Conservation (phyloP, 768 basidiomycete genomes). For the Lenzites betulinus region DNA sequence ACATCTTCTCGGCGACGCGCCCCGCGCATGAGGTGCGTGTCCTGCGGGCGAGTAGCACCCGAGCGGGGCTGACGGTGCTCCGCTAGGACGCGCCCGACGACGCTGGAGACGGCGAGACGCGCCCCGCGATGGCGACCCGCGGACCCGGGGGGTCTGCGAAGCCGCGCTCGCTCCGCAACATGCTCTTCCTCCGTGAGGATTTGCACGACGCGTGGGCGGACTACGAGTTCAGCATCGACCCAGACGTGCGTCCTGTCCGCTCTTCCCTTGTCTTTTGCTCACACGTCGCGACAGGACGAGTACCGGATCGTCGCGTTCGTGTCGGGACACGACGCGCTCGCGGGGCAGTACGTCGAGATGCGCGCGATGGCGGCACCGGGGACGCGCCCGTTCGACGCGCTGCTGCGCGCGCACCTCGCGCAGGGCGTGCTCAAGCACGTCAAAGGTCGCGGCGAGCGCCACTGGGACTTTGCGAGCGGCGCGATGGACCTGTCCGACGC, state of each 20-base stretch:
- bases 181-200: slow-evolving; percentile 31
- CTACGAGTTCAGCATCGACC: slow-evolving; percentile 32
- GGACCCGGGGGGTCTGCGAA: too few relatives aligned
- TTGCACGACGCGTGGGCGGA: slow-evolving; percentile 30
- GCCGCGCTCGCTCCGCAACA: slow-evolving; percentile 18
- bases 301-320: slow-evolving; percentile 36
- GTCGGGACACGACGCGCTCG: slow-evolving; percentile 30
- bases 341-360: slow-evolving; percentile 28
- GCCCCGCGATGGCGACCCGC: too few relatives aligned
- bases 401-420: slow-evolving; percentile 36
- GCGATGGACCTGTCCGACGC: slow-evolving; percentile 26
- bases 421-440: slow-evolving; percentile 38
- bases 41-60: too few relatives aligned
- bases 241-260: slow-evolving; percentile 25
- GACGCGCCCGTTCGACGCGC: slow-evolving; percentile 36
- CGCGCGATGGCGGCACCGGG: slow-evolving; percentile 34
- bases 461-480: slow-evolving; percentile 27
- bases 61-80: too few relatives aligned
- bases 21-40: too few relatives aligned
- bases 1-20: too few relatives aligned
- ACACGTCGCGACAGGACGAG: slow-evolving; percentile 27
- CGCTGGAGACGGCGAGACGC: too few relatives aligned
- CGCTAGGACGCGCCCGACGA: too few relatives aligned
- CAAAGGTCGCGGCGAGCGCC: slow-evolving; percentile 34
- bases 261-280: background rate